Evolutionary conservation across 192 early-diverging fungal genomes (phyloP), one percentile per base, ranked within the genome.

Genomic region (Coemansia brasiliensis): DNA sequence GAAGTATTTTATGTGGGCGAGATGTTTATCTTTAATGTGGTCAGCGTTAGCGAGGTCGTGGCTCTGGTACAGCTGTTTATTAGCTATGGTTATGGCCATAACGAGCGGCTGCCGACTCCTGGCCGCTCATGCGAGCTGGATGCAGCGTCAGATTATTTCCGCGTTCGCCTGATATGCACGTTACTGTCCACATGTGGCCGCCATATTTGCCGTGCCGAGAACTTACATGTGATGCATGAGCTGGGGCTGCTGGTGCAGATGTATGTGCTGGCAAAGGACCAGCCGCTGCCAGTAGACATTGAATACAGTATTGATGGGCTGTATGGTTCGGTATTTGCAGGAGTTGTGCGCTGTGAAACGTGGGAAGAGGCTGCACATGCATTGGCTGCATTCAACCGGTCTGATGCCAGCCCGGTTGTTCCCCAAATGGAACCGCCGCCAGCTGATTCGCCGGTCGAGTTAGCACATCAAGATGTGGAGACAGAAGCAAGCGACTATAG

Each of bases 201-300:
- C 61, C 92, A 86, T 9, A 29, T 70, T n/a, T 84, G 87, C 53
- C 67, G 85, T 40, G 87, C 91, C 4, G 77, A 51, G 13, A 55
- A 64, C 22, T 16, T 32, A 0, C 62, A 26, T 8, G 57, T 46
- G 24, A 59, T 74, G 13, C 56, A 61, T 21, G 53, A 59, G 46
- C 95, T 92, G 63, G 72, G 94, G 10, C 67, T 86, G 1, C 90
- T 90, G 60, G 81, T 99, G 53, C 91, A 95, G 75, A 84, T 98
- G 85, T 99, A 99, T 60, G 72, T 93, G 12, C 69, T 90, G 16
- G 83, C 90, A 26, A 99, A 99, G 80, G 70, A 83, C 25, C 83
- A 81, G 41, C 69, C 67, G 52, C 71, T 87, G 24, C 90, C 95
- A 9, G 86, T 94, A 56, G 96, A 99, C 38, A 84, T 94, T 2